Evolutionary conservation across 2,329 filamentous ascomycete species (phyloP).

Genomic region (Stachybotrys chlorohalonatus): DNA sequence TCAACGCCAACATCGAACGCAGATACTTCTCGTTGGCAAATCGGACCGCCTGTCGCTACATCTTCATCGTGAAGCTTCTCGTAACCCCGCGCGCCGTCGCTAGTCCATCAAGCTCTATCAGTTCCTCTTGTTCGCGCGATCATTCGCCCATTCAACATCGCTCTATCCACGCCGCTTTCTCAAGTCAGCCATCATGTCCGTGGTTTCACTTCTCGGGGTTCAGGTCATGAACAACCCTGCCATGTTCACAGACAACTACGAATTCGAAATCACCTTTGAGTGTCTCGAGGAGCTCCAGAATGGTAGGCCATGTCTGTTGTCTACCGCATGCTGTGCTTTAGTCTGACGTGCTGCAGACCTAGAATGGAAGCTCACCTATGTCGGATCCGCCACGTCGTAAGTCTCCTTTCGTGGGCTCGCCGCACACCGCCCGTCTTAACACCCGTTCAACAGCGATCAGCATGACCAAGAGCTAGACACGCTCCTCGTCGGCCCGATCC

Average conservation of each 20-base stretch:
- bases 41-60: no score
- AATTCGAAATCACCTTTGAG: slow-evolving; percentile 98
- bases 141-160: neutral
- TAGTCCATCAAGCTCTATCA: neutral
- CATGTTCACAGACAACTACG: slow-evolving; percentile 83
- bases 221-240: slow-evolving; percentile 94
- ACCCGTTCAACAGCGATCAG: slow-evolving; percentile 57
- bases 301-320: slow-evolving; percentile 40
- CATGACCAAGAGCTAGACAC: slow-evolving; percentile 98
- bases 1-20: neutral
- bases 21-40: no score
- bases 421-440: slow-evolving; percentile 10
- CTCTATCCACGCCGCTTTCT: neutral
- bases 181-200: slow-evolving; percentile 8
- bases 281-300: slow-evolving; percentile 92
- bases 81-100: no score
- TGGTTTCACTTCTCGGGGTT: neutral
- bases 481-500: slow-evolving; percentile 93
- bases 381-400: slow-evolving; percentile 95
- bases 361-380: slow-evolving; percentile 98
- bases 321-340: slow-evolving; percentile 1
- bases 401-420: slow-evolving; percentile 18
- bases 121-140: neutral
- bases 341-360: slow-evolving; percentile 54
- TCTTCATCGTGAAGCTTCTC: no score